Base-by-base conservation (phyloP, 768 basidiomycete species). In the Mrakia gelida region DNA sequence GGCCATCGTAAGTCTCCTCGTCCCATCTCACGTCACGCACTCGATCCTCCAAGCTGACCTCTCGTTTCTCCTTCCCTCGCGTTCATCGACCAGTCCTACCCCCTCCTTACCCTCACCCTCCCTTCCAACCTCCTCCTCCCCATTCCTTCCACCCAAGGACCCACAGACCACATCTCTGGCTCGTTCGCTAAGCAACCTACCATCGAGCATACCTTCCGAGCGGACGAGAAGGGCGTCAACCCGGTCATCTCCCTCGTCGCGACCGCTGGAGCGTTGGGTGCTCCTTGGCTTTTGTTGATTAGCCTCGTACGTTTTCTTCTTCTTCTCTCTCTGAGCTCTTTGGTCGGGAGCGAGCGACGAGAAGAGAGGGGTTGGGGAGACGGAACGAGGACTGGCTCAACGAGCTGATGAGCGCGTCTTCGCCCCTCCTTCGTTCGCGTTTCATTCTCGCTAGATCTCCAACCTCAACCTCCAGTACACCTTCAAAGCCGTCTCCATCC, bases 181-280 rank as follows among this genome's bases (percentile, higher is more conserved):
- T 63, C 73, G 13, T 78, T 78, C 30, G 59, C 30, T 41, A 65
- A 67, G 62, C 78, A 75, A 34, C 54, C 54, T 8, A 32, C 54
- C 49, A 75, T 79, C 65, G 56, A 68, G 43, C 73, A 75, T 54
- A 79, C 78, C 34, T 79, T 79, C 70, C 67, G 78, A 41, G 45
- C 41, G 43, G 78, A 79, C 41, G 78, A 79, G 61, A 75, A 75
- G 52, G 68, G n/a, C 34, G 70, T 76, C 70, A 75, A 75, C 59
- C 30, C 75, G 1, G 38, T 76, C 30, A 15, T 79, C 15, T 43
- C 78, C 18, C 38, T 70, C 45, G 56, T 62, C 34, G 78, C 74
- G 11, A 71, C 73, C n/a, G 61, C 62, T 43, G 72, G 30, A 2
- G 54, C 65, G 3, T 56, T 79, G 23, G 63, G 72, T 8, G 77